A percentile compares a stretch with the other conserved stretches of the same genome.
These are phyloP conservation scores for Malus sieversii DNA, from an alignment of 306 rosid species.

Conservation along the genomic window DNA sequence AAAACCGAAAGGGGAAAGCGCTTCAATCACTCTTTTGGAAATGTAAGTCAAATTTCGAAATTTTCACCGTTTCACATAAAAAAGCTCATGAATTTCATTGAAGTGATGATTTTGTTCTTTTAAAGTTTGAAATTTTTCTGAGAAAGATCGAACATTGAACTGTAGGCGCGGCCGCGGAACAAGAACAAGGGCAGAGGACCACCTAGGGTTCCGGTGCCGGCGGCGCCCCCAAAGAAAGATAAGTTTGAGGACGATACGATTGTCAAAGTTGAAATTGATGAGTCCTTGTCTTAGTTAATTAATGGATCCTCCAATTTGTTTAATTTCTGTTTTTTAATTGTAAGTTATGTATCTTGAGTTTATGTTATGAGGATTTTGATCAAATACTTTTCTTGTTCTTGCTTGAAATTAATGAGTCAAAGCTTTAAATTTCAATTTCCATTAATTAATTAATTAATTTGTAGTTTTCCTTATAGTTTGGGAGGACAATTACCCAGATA, in stretches of 20 bases:
- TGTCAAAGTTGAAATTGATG: constrained; percentile 64
- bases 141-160: not conserved
- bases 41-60: constrained; percentile 21
- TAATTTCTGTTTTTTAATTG: constrained; percentile 7
- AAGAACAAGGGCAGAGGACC: constrained; percentile 85
- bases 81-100: not conserved
- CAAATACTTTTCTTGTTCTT: not conserved
- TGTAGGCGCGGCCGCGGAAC: constrained; percentile 65
- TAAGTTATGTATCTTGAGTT: constrained; percentile 19
- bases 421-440: not conserved
- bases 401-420: not conserved
- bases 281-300: constrained; percentile 37
- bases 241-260: constrained; percentile 48
- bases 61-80: not conserved
- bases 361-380: not conserved
- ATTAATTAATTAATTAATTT: not conserved
- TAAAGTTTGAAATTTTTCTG: not conserved
- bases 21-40: constrained; percentile 74
- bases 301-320: not conserved
- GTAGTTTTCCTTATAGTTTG: not conserved
- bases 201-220: constrained; percentile 51
- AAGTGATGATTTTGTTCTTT: not conserved
- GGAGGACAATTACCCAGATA: not conserved
- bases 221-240: constrained; percentile 50
- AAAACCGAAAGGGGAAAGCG: constrained; percentile 76